A percentile compares a stretch with the other conserved stretches of the same genome.
phyloP scores from a whole-genome alignment of 768 basidiomycete genomes.

The Psilocybe sp. region DNA sequence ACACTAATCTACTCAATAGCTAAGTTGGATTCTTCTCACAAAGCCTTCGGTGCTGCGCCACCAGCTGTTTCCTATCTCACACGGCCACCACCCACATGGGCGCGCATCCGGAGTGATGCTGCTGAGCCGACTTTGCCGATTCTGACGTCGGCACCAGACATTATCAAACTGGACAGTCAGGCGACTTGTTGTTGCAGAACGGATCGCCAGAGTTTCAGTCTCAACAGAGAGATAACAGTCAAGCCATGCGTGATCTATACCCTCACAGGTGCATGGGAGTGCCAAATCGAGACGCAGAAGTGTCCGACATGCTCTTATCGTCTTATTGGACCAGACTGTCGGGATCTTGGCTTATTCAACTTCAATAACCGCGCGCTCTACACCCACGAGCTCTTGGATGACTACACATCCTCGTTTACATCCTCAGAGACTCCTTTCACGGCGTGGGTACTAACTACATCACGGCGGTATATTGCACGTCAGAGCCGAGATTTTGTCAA shows the following conservation, averaged over 20 bases:
- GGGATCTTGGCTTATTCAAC: slow-evolving; percentile 24
- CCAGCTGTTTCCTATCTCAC: not conserved
- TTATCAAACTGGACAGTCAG: not conserved
- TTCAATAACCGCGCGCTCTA: slow-evolving; percentile 22
- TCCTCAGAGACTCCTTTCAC: slow-evolving; percentile 23
- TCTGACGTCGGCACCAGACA: not conserved
- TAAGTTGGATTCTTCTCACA: too few species aligned
- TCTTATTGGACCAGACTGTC: slow-evolving; percentile 21
- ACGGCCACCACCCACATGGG: not conserved
- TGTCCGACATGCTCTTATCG: slow-evolving; percentile 14
- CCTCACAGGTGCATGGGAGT: not conserved
- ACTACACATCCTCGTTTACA: slow-evolving; percentile 23
- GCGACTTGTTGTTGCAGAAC: not conserved
- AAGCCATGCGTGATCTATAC: slow-evolving; percentile 2
- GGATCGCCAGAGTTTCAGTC: not conserved
- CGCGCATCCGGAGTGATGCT: not conserved
- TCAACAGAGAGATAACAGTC: not conserved
- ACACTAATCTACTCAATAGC: too few species aligned
- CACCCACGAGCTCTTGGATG: slow-evolving; percentile 23
- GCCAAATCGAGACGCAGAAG: slow-evolving; percentile 9
- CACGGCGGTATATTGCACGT: slow-evolving; percentile 11
- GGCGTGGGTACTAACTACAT: slow-evolving; percentile 16
- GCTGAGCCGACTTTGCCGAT: not conserved
- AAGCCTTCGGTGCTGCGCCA: too few species aligned
- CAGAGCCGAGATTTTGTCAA: slow-evolving; percentile 16